Evolutionary conservation across 176 grass and related monocot species (phyloP).

Genomic region (Poa pratensis): DNA sequence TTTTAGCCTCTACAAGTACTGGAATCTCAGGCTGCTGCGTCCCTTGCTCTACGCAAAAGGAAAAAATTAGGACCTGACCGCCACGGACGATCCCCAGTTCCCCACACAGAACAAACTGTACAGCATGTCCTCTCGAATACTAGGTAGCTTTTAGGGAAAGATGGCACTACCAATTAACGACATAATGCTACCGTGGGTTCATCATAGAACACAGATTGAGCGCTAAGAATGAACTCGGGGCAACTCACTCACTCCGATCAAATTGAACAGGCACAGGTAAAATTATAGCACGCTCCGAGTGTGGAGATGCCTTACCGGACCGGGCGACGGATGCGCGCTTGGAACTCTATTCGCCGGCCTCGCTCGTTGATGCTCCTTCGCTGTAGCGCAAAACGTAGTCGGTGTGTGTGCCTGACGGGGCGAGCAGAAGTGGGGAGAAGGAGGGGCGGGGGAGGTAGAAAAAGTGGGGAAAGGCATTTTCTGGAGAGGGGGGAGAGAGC

Average conservation of each 20-base stretch:
- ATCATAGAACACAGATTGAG: background rate
- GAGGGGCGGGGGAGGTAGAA: slow-evolving; percentile 32
- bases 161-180: background rate
- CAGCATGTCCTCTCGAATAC: background rate
- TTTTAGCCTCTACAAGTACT: too few species aligned
- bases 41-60: too few species aligned
- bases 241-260: background rate
- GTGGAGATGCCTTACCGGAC: slow-evolving; percentile 3
- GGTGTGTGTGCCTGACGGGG: background rate
- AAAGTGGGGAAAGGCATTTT: slow-evolving; percentile 29
- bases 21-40: background rate
- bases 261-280: background rate
- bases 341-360: background rate
- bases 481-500: slow-evolving; percentile 47
- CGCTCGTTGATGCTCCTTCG: slow-evolving; percentile 7
- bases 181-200: background rate
- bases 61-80: background rate
- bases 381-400: background rate
- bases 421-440: background rate
- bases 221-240: background rate
- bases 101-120: background rate
- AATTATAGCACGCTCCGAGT: background rate
- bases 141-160: background rate
- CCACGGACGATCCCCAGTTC: background rate
- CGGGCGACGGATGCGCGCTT: background rate